Base-by-base conservation (phyloP, 371 early-diverging fungal genomes). In the Mortierella sp. region DNA sequence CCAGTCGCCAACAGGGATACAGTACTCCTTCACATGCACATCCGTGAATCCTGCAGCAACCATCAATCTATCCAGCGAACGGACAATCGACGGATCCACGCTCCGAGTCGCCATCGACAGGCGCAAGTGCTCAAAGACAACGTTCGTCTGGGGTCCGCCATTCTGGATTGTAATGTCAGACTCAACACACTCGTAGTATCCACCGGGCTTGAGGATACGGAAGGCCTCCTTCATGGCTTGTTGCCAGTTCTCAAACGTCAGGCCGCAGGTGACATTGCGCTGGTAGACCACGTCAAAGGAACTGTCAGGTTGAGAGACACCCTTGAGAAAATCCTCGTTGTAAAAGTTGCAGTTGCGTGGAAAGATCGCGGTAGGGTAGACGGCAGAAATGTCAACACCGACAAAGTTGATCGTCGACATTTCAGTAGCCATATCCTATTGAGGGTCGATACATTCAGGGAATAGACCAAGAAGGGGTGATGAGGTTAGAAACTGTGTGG, bases 241-340 rank as follows among this genome's bases (percentile, higher is more conserved):
- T 21, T 85, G 71, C 74, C 89, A 79, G 38, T 91, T 83, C 32
- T 86, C 81, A 6, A 83, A 88, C 2, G 90, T 88, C 63, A 91
- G 75, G 51, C 88, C 88, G 29, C 82, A 74, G 4, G 89, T 75
- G 79, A 92, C 89, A 58, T 88, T 83, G 27, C 88, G 85, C 35
- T 83, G 83, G 21, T 78, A 80, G 51, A 85, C 88, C 24, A 88
- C 78, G 41, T 88, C 88, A 77, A 85, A 88, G 70, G 54, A 44
- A 4, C 68, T 49, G 44, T 88, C 71, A 7, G 78, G 83, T 48
- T 81, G 79, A 3, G 79, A 75, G 43, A 77, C 78, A 10, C 84
- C 84, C 24, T 74, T 48, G 41, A 84, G 44, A 56, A 84, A 71
- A 27, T 80, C 51, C 48, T 84, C 84, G 44, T 80, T 74, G 75